Conservation (phyloP, 768 basidiomycete species). For the Tylopilus subfusipes region DNA sequence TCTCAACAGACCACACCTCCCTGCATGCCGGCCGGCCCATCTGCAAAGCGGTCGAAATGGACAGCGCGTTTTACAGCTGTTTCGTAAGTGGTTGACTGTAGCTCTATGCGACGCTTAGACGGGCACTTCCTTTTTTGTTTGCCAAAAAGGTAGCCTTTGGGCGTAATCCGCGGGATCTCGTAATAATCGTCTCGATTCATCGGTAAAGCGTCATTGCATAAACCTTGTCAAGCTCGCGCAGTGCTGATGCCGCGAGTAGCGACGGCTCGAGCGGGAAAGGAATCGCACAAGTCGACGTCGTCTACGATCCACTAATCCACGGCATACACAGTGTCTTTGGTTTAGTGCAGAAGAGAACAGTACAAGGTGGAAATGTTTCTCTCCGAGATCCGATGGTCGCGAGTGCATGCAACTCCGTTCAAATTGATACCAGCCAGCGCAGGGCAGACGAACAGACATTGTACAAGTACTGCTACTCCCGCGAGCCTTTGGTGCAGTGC, state of each 20-base stretch:
- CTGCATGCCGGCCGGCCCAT: too few relatives aligned
- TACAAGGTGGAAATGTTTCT: neutral
- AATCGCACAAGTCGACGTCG: too few relatives aligned
- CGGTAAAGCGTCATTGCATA: neutral
- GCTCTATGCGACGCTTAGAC: too few relatives aligned
- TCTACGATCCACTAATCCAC: too few relatives aligned
- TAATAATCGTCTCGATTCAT: neutral
- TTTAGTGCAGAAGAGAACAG: neutral
- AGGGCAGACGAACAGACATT: neutral
- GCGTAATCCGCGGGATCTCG: neutral
- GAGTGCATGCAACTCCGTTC: neutral
- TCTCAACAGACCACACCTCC: neutral
- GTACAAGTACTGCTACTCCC: conserved; percentile 7
- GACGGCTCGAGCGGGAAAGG: neutral
- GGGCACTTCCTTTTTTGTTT: too few relatives aligned
- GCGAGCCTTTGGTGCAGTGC: conserved; percentile 14
- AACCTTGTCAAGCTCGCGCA: neutral
- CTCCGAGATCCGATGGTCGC: too few relatives aligned
- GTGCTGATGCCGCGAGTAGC: too few relatives aligned
- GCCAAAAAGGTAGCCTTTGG: too few relatives aligned
- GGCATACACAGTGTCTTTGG: too few relatives aligned
- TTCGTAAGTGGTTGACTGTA: too few relatives aligned
- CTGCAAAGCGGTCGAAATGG: too few relatives aligned
- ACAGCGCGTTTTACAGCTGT: too few relatives aligned
- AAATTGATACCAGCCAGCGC: neutral